Evolutionary conservation across 441 rosid genomes (phyloP).

Genomic region (Gossypium trilobum): DNA sequence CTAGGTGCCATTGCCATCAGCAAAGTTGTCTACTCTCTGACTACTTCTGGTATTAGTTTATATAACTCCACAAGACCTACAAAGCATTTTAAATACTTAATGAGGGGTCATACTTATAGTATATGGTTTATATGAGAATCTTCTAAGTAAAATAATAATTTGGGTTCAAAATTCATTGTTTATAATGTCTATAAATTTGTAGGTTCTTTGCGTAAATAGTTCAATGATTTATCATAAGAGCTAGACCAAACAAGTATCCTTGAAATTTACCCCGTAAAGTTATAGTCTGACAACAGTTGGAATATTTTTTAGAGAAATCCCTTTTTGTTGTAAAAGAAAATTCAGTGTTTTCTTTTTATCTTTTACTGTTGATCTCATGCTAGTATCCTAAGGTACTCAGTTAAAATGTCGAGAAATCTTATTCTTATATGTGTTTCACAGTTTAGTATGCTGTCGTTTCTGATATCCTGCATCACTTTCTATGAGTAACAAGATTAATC

Average conservation of each 20-base stretch:
- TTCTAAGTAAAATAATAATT: not conserved
- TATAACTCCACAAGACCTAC: not conserved
- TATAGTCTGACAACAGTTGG: not conserved
- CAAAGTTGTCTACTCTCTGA: constrained; percentile 60
- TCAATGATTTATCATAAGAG: not conserved
- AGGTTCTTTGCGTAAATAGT: not conserved
- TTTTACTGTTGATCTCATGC: no score
- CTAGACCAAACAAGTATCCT: not conserved
- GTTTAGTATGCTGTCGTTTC: constrained; percentile 1
- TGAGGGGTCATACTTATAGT: not conserved
- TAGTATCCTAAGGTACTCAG: not conserved
- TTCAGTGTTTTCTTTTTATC: not conserved
- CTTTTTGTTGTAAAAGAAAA: not conserved
- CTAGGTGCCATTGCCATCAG: constrained; percentile 52
- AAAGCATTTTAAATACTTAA: not conserved
- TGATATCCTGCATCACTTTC: constrained; percentile 2
- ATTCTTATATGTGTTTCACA: not conserved
- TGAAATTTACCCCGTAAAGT: not conserved
- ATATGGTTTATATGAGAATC: not conserved
- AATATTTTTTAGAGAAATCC: not conserved
- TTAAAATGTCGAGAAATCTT: not conserved
- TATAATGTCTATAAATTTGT: not conserved
- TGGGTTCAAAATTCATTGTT: not conserved
- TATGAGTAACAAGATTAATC: constrained; percentile 14
- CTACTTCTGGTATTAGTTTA: constrained; percentile 45